Evolutionary conservation across 306 rosid genomes (phyloP).

Genomic region (Cicer bijugum): DNA sequence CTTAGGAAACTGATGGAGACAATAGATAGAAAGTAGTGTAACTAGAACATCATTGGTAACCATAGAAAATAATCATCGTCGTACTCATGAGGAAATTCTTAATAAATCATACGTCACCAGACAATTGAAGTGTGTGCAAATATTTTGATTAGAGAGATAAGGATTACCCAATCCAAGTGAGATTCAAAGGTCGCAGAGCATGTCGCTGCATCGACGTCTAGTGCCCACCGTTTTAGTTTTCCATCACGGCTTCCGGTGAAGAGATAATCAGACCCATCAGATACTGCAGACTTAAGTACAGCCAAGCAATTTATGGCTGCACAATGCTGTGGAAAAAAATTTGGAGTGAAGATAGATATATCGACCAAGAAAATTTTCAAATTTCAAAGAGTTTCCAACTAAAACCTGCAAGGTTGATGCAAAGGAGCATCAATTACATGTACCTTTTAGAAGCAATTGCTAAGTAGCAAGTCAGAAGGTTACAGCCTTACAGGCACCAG

Average conservation of each 20-base stretch:
- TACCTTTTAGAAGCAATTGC: constrained; percentile 28
- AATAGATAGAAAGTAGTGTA: neutral
- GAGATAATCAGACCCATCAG: constrained; percentile 73
- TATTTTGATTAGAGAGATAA: constrained; percentile 25
- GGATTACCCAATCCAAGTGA: constrained; percentile 92
- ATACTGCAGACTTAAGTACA: constrained; percentile 59
- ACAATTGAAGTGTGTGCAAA: constrained; percentile 30
- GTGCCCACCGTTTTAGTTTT: constrained; percentile 83
- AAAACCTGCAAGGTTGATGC: constrained; percentile 29
- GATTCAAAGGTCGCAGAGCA: constrained; percentile 96
- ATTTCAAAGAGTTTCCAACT: constrained; percentile 22
- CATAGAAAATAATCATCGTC: neutral
- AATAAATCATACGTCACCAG: constrained; percentile 32
- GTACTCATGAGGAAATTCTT: neutral
- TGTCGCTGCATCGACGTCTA: constrained; percentile 71
- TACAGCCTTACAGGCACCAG: neutral
- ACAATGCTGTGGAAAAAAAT: constrained; percentile 74
- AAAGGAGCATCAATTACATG: constrained; percentile 18
- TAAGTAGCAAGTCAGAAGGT: constrained; percentile 23
- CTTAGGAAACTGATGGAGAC: constrained; percentile 5
- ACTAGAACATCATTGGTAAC: constrained; percentile 1
- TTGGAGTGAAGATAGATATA: constrained; percentile 31
- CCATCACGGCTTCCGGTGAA: constrained; percentile 99
- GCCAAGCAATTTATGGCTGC: constrained; percentile 92
- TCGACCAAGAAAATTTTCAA: constrained; percentile 17